phyloP scores from a whole-genome alignment of 306 rosid species.

The Ceratonia siliqua region DNA sequence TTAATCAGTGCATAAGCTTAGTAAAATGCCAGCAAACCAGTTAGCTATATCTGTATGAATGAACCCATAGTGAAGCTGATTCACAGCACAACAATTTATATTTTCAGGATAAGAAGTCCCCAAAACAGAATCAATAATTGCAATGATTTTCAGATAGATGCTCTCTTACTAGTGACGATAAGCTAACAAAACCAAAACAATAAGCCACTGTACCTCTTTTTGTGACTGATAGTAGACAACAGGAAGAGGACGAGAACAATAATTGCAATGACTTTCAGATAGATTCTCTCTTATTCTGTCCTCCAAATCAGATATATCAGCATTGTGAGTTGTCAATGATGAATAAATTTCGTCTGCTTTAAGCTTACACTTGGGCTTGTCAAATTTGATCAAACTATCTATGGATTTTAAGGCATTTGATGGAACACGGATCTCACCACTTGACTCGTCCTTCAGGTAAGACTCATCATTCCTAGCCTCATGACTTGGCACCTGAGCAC shows the following conservation, averaged over 20 bases:
- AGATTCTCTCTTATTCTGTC: constrained; percentile 77
- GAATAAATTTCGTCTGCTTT: constrained; percentile 72
- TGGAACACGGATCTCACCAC: constrained; percentile 86
- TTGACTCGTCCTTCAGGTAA: constrained; percentile 69
- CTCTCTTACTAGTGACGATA: not conserved
- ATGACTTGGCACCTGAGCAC: constrained; percentile 53
- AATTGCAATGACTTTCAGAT: constrained; percentile 83
- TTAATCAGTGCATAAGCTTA: not conserved
- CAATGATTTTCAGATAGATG: not conserved
- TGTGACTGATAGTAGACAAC: constrained; percentile 79
- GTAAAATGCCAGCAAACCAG: not conserved
- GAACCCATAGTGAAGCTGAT: not conserved
- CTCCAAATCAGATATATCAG: constrained; percentile 65
- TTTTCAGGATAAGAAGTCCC: not conserved
- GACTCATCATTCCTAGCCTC: constrained; percentile 53
- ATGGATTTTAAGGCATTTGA: constrained; percentile 77
- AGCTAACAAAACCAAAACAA: constrained; percentile 18
- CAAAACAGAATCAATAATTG: not conserved
- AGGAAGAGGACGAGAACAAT: constrained; percentile 75
- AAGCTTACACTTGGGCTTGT: constrained; percentile 79
- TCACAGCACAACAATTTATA: not conserved
- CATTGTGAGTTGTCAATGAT: constrained; percentile 40
- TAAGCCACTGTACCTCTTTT: constrained; percentile 65
- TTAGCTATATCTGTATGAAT: not conserved
- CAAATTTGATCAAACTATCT: constrained; percentile 87